Percentiles rank a stretch among this genome's conserved stretches.
phyloP scores from a whole-genome alignment of 2,329 filamentous ascomycete species.

The Chaetothyriales sp. region DNA sequence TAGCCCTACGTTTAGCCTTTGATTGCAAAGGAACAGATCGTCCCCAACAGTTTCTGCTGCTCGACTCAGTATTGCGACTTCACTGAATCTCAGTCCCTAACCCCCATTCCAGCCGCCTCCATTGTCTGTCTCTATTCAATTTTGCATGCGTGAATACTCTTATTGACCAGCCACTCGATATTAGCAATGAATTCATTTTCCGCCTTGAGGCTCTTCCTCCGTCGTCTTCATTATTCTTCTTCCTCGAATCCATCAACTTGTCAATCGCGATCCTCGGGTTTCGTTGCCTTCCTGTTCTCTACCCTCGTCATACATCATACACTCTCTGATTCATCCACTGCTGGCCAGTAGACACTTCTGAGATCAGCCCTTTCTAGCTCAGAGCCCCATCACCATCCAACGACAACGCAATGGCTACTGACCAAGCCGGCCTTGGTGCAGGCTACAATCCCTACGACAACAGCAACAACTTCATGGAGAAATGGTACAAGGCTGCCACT shows the following conservation, averaged over 20 bases:
- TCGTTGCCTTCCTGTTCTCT: background rate
- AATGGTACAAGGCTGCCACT: background rate
- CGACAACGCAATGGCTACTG: background rate
- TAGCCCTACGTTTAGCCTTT: background rate
- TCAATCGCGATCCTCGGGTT: background rate
- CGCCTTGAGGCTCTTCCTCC: background rate
- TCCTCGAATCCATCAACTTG: background rate
- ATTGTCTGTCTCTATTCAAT: background rate
- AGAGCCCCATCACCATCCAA: background rate
- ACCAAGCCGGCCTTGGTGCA: background rate
- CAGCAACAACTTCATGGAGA: background rate
- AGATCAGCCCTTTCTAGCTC: background rate
- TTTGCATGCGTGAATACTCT: background rate
- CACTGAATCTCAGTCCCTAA: background rate
- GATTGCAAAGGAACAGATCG: background rate
- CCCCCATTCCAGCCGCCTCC: no score
- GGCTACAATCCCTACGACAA: background rate
- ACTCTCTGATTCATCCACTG: background rate
- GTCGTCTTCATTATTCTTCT: background rate
- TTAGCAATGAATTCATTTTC: background rate
- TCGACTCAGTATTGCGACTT: background rate
- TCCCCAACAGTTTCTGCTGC: background rate
- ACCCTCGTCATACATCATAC: background rate
- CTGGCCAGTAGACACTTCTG: background rate
- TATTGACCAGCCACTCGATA: background rate